A percentile compares a stretch with the other conserved stretches of the same genome.
These are phyloP conservation scores for Candida incommunis DNA, from an alignment of 805 yeast species.

Conservation along the genomic window DNA sequence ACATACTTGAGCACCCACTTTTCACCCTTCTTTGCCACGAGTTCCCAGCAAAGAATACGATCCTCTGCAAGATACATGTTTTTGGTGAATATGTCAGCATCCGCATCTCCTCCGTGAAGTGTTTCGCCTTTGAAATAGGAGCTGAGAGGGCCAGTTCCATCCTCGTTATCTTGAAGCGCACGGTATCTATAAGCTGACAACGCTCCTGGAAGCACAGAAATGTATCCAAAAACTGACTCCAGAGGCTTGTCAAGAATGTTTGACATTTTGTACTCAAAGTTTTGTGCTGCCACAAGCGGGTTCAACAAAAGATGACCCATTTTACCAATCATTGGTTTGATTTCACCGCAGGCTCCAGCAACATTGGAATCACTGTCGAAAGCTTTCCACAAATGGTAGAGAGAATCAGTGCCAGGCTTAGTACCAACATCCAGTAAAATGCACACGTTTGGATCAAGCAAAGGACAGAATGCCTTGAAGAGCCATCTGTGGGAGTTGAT, in stretches of 20 bases:
- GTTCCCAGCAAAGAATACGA: slow-evolving; percentile 91
- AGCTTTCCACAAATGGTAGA: slow-evolving; percentile 94
- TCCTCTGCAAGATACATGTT: slow-evolving; percentile 97
- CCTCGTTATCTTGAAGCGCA: slow-evolving; percentile 71
- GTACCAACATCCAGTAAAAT: slow-evolving; percentile 95
- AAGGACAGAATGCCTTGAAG: slow-evolving; percentile 88
- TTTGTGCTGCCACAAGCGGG: slow-evolving; percentile 91
- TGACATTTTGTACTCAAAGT: slow-evolving; percentile 95
- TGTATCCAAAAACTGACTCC: slow-evolving; percentile 86
- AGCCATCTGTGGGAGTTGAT: slow-evolving; percentile 98
- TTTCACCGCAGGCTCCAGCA: slow-evolving; percentile 99
- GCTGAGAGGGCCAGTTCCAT: slow-evolving; percentile 82
- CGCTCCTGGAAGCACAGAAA: slow-evolving; percentile 91
- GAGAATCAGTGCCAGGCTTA: slow-evolving; percentile 73
- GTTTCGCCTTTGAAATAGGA: slow-evolving; percentile 86
- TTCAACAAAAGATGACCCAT: slow-evolving; percentile 69
- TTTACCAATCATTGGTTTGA: slow-evolving; percentile 87
- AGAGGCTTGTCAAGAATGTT: slow-evolving; percentile 89
- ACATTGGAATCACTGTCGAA: slow-evolving; percentile 93
- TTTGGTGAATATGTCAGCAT: slow-evolving; percentile 82
- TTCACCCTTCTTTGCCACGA: slow-evolving; percentile 70
- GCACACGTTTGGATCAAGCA: slow-evolving; percentile 81
- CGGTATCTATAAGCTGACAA: slow-evolving; percentile 85
- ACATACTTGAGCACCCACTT: slow-evolving; percentile 89
- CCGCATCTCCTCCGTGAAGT: slow-evolving; percentile 41